Evolutionary conservation across 768 basidiomycete species (phyloP).

Genomic region (Boletus tylopilopsis): DNA sequence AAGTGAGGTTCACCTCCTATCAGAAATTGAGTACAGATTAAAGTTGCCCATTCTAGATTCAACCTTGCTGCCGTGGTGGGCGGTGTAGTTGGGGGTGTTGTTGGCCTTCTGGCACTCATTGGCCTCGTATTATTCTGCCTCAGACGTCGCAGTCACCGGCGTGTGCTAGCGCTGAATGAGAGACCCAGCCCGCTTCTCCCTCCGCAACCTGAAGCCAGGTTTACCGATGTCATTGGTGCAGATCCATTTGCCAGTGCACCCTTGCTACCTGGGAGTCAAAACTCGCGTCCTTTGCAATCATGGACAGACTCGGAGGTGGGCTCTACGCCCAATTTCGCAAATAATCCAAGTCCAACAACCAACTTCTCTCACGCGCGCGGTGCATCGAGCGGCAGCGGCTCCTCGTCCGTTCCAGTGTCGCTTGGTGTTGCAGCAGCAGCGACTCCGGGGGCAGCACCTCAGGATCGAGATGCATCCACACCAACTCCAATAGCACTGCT

Average conservation of each 20-base stretch:
- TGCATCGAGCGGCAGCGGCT: conserved; percentile 1
- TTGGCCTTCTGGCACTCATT: conserved; percentile 15
- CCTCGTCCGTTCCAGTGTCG: background rate
- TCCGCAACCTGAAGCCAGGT: conserved; percentile 5
- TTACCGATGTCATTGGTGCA: background rate
- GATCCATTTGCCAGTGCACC: conserved; percentile 7
- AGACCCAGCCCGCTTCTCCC: conserved; percentile 7
- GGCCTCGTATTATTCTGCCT: conserved; percentile 8
- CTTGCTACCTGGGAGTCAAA: background rate
- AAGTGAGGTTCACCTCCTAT: conserved; percentile 7
- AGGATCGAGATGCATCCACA: background rate
- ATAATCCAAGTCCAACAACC: background rate
- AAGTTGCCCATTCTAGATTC: conserved; percentile 5
- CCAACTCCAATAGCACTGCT: background rate
- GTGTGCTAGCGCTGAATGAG: background rate
- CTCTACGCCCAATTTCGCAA: background rate
- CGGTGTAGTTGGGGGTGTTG: conserved; percentile 15
- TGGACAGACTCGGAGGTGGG: conserved; percentile 5
- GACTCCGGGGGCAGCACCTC: background rate
- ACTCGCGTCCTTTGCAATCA: conserved; percentile 5
- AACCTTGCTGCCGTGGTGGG: conserved; percentile 17
- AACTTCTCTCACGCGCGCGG: background rate
- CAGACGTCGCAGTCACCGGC: conserved; percentile 8
- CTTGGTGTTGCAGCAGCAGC: background rate
- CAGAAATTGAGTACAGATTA: background rate